phyloP scores from a whole-genome alignment of 305 asterid genomes.

The Solanum hybrid region DNA sequence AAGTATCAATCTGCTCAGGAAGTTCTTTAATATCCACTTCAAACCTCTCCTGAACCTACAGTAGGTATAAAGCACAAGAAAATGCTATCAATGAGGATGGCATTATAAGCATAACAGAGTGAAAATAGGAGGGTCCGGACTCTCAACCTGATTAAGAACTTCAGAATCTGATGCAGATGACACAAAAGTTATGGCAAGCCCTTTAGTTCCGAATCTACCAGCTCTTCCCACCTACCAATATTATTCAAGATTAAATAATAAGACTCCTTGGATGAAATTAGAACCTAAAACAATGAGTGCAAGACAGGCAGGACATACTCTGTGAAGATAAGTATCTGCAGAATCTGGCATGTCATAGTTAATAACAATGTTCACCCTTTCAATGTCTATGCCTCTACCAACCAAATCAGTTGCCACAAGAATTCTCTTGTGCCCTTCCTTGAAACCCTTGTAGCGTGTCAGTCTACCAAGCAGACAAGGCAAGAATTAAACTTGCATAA shows the following conservation, averaged over 20 bases:
- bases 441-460: slow-evolving; percentile 78
- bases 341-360: slow-evolving; percentile 95
- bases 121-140: background rate
- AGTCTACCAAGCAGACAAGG: slow-evolving; percentile 25
- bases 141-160: slow-evolving; percentile 69
- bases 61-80: background rate
- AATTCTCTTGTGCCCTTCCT: slow-evolving; percentile 91
- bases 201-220: slow-evolving; percentile 86
- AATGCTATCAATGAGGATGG: background rate
- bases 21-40: slow-evolving; percentile 91
- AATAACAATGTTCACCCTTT: slow-evolving; percentile 79
- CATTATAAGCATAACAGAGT: background rate
- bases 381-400: slow-evolving; percentile 88
- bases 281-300: background rate
- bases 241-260: background rate
- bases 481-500: background rate
- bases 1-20: slow-evolving; percentile 90
- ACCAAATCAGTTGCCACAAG: slow-evolving; percentile 92
- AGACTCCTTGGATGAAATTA: background rate
- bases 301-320: slow-evolving; percentile 29
- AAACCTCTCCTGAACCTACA: slow-evolving; percentile 87
- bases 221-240: slow-evolving; percentile 71
- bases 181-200: slow-evolving; percentile 83
- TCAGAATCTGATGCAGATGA: slow-evolving; percentile 86
- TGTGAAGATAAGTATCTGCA: slow-evolving; percentile 78